These are phyloP conservation scores for Panicum miliaceum DNA, from an alignment of 176 grass and related monocot genomes.

Conservation along the genomic window DNA sequence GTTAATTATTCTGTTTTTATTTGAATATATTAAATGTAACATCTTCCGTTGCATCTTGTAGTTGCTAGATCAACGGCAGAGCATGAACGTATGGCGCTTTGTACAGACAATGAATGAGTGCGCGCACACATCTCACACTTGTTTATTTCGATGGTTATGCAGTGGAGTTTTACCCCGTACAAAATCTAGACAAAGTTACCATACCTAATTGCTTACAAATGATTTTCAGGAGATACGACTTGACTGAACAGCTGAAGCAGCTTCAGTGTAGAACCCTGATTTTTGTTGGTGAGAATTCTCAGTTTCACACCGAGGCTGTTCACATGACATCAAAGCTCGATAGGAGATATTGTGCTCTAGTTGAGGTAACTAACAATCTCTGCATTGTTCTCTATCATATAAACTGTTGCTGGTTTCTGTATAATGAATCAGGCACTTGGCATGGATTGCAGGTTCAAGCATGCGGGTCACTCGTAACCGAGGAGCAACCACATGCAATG, in stretches of 20 bases:
- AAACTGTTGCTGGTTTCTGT: neutral
- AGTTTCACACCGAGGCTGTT: constrained; percentile 82
- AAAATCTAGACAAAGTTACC: neutral
- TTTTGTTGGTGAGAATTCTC: constrained; percentile 84
- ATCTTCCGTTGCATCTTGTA: constrained; percentile 45
- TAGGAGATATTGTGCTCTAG: constrained; percentile 87
- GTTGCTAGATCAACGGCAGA: constrained; percentile 90
- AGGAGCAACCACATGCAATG: constrained; percentile 96
- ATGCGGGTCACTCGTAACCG: constrained; percentile 84
- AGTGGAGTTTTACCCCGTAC: neutral
- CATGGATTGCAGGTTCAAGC: constrained; percentile 69
- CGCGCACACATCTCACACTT: constrained; percentile 5
- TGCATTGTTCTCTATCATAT: neutral
- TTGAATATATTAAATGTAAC: constrained; percentile 33
- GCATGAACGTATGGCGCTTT: constrained; percentile 85
- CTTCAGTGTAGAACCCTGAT: constrained; percentile 91
- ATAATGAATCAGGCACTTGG: neutral
- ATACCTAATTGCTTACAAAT: constrained; percentile 28
- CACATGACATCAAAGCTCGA: constrained; percentile 91
- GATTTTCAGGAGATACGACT: constrained; percentile 81
- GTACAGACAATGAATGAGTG: constrained; percentile 90
- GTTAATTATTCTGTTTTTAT: constrained; percentile 9
- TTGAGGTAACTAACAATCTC: constrained; percentile 73
- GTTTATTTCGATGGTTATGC: constrained; percentile 5
- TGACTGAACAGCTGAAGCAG: constrained; percentile 79